Evolutionary conservation across 116 monocot genomes (phyloP).

Genomic region (Trichopus zeylanicus): DNA sequence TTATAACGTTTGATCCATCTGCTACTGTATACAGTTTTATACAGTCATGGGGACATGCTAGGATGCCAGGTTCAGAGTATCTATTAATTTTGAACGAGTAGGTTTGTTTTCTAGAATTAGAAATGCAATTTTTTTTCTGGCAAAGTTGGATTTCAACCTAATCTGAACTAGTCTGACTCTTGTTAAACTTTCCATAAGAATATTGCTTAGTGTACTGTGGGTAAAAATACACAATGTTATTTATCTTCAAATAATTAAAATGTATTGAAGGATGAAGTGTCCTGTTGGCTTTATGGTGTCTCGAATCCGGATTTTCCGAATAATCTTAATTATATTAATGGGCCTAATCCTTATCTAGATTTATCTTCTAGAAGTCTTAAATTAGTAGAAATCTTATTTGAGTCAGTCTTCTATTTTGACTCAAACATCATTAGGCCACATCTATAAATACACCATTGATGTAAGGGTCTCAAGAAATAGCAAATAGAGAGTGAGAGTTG

Average conservation of each 20-base stretch:
- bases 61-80: constrained; percentile 55
- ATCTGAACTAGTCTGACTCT: not conserved
- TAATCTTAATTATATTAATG: too few relatives aligned
- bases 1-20: constrained; percentile 55
- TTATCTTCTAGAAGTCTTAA: too few relatives aligned
- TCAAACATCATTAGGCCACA: too few relatives aligned
- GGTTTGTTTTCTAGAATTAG: not conserved
- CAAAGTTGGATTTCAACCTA: not conserved
- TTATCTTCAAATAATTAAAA: not conserved
- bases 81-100: constrained; percentile 40
- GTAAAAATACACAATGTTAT: not conserved
- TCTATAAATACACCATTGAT: too few relatives aligned
- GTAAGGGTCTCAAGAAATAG: too few relatives aligned
- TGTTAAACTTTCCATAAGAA: not conserved
- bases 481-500: too few relatives aligned
- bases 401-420: too few relatives aligned
- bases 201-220: not conserved
- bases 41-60: constrained; percentile 67
- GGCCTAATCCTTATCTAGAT: too few relatives aligned
- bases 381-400: too few relatives aligned
- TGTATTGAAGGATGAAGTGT: not conserved
- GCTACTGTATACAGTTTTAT: constrained; percentile 65
- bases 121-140: not conserved
- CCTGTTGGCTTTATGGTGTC: too few relatives aligned
- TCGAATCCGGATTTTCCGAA: too few relatives aligned